These are phyloP conservation scores for Zopfia rhizophila DNA, from an alignment of 2,329 filamentous ascomycete genomes.

Conservation along the genomic window DNA sequence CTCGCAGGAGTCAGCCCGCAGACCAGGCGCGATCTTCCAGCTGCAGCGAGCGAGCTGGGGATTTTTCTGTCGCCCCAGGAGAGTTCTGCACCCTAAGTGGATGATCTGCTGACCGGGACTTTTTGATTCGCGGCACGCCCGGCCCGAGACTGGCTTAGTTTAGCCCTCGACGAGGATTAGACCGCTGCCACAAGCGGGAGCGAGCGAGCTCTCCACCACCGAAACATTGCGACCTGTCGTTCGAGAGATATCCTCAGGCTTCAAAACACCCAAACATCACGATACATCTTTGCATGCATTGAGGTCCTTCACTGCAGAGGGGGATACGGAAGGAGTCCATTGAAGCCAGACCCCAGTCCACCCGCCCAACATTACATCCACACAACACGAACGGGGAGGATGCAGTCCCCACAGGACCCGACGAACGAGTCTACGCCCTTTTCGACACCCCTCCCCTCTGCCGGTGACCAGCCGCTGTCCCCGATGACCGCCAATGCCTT, in stretches of 20 bases:
- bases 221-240: too few species aligned
- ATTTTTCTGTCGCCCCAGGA: slow-evolving; percentile 5
- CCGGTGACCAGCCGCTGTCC: slow-evolving; percentile 16
- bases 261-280: too few species aligned
- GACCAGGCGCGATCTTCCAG: slow-evolving; percentile 22
- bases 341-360: neutral
- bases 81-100: slow-evolving; percentile 6
- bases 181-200: slow-evolving; percentile 5
- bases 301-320: too few species aligned
- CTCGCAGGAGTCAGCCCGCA: slow-evolving; percentile 21
- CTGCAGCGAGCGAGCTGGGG: slow-evolving; percentile 9
- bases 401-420: slow-evolving; percentile 6
- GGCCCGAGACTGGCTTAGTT: too few species aligned
- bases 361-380: slow-evolving; percentile 2
- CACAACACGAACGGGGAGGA: too few species aligned
- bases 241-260: too few species aligned
- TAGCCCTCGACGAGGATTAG: too few species aligned
- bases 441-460: slow-evolving; percentile 11
- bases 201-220: slow-evolving; percentile 17
- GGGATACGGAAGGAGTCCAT: too few species aligned
- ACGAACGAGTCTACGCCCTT: slow-evolving; percentile 15
- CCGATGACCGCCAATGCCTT: slow-evolving; percentile 12
- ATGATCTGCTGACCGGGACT: slow-evolving; percentile 9
- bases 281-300: too few species aligned
- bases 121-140: slow-evolving; percentile 1